Conservation (phyloP, 768 basidiomycete genomes). For the Mycena rebaudengoi region DNA sequence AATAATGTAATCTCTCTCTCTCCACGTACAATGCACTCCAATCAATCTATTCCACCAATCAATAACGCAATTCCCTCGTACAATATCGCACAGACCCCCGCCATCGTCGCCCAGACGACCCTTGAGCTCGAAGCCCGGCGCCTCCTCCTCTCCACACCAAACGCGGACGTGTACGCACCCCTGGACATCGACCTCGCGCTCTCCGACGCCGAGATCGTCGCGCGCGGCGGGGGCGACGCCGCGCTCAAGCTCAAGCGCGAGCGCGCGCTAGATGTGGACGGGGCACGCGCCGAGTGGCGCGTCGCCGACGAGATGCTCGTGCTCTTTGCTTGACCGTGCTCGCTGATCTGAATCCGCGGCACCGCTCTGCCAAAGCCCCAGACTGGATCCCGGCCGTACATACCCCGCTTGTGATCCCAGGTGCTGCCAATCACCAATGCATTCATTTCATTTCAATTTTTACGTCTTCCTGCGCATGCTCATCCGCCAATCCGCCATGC, state of each 20-base stretch:
- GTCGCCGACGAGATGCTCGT: conserved; percentile 61
- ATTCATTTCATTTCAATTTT: too few relatives aligned
- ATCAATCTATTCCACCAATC: conserved; percentile 8
- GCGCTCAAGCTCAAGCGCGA: conserved; percentile 63
- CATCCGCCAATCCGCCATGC: too few relatives aligned
- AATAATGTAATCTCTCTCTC: too few relatives aligned
- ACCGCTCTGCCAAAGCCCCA: too few relatives aligned
- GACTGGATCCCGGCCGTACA: too few relatives aligned
- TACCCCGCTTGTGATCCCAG: too few relatives aligned
- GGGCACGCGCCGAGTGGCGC: conserved; percentile 73
- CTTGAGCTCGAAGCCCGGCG: conserved; percentile 75
- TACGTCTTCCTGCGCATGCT: too few relatives aligned
- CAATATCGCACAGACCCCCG: conserved; percentile 52
- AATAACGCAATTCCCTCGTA: neutral
- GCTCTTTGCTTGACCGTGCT: conserved; percentile 46
- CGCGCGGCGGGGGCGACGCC: conserved; percentile 19
- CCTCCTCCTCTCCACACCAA: conserved; percentile 61
- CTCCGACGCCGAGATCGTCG: conserved; percentile 62
- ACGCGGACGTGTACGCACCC: conserved; percentile 46
- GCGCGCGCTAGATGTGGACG: conserved; percentile 67
- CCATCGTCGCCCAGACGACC: conserved; percentile 53
- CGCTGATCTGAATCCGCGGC: neutral
- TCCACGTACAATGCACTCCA: too few relatives aligned
- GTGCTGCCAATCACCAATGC: too few relatives aligned
- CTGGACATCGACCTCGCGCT: conserved; percentile 68